These are phyloP conservation scores for Kandelia obovata DNA, from an alignment of 345 rosid species.

Conservation along the genomic window DNA sequence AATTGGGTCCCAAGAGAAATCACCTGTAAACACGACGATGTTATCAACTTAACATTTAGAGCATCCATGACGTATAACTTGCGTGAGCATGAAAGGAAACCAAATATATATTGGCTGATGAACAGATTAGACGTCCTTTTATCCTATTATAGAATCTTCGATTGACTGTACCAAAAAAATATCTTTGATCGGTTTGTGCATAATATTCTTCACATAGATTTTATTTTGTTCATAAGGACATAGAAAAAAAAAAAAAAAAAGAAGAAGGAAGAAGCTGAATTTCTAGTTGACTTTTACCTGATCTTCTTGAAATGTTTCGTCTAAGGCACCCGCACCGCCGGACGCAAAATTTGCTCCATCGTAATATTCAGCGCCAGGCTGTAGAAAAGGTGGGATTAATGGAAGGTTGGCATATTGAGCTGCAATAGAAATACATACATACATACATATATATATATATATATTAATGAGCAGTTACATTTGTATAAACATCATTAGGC, in stretches of 20 bases:
- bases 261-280: background rate
- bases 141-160: too few relatives aligned
- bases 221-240: background rate
- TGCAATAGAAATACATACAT: background rate
- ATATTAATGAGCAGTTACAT: too few relatives aligned
- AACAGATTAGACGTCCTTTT: too few relatives aligned
- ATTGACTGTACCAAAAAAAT: too few relatives aligned
- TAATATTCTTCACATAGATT: too few relatives aligned
- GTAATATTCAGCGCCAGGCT: background rate
- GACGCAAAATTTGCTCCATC: slow-evolving; percentile 5
- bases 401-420: slow-evolving; percentile 2
- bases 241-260: background rate
- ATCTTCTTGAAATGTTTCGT: background rate
- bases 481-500: too few relatives aligned
- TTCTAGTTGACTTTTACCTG: background rate
- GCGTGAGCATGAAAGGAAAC: too few relatives aligned
- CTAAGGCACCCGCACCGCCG: background rate
- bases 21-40: background rate
- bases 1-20: background rate
- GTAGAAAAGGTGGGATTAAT: background rate
- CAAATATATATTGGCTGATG: too few relatives aligned
- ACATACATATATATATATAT: too few relatives aligned
- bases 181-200: too few relatives aligned
- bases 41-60: background rate
- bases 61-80: too few relatives aligned